These are phyloP conservation scores for Cryptosporidium andersoni DNA, from an alignment of 169 alveolate species.

Conservation along the genomic window DNA sequence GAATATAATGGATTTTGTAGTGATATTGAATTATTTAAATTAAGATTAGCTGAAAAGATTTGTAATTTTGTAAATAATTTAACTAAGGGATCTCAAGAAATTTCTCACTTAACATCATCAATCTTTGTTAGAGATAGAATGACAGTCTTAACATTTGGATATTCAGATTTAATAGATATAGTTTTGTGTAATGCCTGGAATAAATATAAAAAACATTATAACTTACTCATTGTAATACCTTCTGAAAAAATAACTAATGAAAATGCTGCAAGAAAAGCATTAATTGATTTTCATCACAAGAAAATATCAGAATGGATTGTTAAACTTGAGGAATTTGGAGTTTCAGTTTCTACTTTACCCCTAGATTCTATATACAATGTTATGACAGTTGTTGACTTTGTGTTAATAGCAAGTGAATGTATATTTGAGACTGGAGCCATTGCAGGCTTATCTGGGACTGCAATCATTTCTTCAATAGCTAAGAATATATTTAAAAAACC, in stretches of 20 bases:
- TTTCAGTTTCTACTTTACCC: conserved; percentile 19
- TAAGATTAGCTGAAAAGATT: conserved; percentile 5
- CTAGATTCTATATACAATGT: conserved; percentile 61
- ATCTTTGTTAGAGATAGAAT: conserved; percentile 45
- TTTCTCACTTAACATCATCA: conserved; percentile 20
- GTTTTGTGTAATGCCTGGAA: conserved; percentile 32
- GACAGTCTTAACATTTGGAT: conserved; percentile 57
- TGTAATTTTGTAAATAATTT: conserved; percentile 18
- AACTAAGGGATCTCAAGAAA: conserved; percentile 25
- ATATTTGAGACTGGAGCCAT: conserved; percentile 47
- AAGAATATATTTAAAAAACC: conserved; percentile 43
- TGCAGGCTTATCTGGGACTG: conserved; percentile 57
- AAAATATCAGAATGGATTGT: conserved; percentile 37
- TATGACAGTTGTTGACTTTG: conserved; percentile 56
- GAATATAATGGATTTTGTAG: neutral
- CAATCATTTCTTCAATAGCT: conserved; percentile 37
- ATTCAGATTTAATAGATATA: conserved; percentile 39
- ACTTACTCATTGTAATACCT: conserved; percentile 40
- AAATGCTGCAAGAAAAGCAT: conserved; percentile 12
- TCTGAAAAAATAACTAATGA: conserved; percentile 1
- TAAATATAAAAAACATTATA: conserved; percentile 43
- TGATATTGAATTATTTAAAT: conserved; percentile 14
- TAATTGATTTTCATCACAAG: conserved; percentile 15
- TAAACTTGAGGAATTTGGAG: neutral
- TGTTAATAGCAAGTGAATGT: conserved; percentile 19